These are phyloP conservation scores for Ascochyta rabiei DNA, from an alignment of 2,329 filamentous ascomycete species.

Conservation along the genomic window DNA sequence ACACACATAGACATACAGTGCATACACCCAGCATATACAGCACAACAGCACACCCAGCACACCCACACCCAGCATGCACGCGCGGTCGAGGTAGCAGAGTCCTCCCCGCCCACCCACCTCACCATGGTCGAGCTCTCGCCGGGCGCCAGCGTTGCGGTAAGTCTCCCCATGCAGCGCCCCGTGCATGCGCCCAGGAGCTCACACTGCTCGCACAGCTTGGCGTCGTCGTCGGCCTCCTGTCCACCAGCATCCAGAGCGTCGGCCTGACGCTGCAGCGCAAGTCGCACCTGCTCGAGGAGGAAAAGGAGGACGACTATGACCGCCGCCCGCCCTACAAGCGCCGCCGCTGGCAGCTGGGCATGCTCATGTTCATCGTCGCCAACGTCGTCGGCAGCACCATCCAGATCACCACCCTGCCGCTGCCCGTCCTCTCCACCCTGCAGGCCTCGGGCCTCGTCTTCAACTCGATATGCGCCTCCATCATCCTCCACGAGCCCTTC, in stretches of 20 bases:
- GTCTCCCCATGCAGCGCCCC: conserved; percentile 16
- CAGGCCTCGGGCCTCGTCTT: conserved; percentile 93
- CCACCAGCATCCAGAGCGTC: conserved; percentile 92
- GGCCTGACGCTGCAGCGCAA: conserved; percentile 96
- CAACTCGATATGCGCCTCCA: conserved; percentile 95
- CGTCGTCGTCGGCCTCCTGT: conserved; percentile 89
- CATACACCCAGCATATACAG: background rate
- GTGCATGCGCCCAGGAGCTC: conserved; percentile 9
- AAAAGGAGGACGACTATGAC: conserved; percentile 78
- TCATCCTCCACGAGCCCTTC: conserved; percentile 92
- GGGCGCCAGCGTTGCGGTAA: conserved; percentile 51
- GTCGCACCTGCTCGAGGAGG: conserved; percentile 96
- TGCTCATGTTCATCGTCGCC: conserved; percentile 95
- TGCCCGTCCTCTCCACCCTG: conserved; percentile 92
- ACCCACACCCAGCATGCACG: conserved; percentile 35
- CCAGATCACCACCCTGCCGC: conserved; percentile 92
- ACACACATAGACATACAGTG: background rate
- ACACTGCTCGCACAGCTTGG: conserved; percentile 67
- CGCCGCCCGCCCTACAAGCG: conserved; percentile 87
- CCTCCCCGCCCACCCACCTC: conserved; percentile 9
- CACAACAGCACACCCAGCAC: background rate
- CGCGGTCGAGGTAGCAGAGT: conserved; percentile 39
- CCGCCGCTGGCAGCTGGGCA: conserved; percentile 93
- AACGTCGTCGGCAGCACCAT: conserved; percentile 95
- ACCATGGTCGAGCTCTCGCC: conserved; percentile 51